phyloP scores from a whole-genome alignment of 306 rosid genomes.

The Sindora glabra region DNA sequence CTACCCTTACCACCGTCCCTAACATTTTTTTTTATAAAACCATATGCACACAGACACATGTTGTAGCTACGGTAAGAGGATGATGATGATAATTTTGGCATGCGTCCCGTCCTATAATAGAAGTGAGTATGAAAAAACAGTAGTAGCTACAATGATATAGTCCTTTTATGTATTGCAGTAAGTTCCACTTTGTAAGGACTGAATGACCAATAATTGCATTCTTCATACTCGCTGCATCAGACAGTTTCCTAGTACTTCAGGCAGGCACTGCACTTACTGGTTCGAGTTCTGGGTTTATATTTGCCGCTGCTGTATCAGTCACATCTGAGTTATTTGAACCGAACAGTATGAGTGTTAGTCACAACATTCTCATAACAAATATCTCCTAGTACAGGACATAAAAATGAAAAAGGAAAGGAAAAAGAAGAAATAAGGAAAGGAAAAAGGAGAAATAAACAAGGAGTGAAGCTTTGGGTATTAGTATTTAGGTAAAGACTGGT shows the following conservation, averaged over 20 bases:
- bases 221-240: constrained; percentile 57
- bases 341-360: constrained; percentile 68
- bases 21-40: no score
- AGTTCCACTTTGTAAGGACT: constrained; percentile 84
- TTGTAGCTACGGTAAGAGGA: no score
- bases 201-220: constrained; percentile 86
- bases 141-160: not conserved
- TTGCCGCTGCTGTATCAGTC: constrained; percentile 88
- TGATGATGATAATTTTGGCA: no score
- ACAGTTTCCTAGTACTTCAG: constrained; percentile 29
- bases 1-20: no score
- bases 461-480: no score
- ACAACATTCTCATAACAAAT: constrained; percentile 84
- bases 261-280: constrained; percentile 75
- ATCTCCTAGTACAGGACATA: no score
- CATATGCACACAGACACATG: no score
- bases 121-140: not conserved
- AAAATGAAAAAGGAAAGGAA: no score
- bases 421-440: no score
- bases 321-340: constrained; percentile 94
- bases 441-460: no score
- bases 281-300: constrained; percentile 87
- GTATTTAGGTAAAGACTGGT: no score
- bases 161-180: constrained; percentile 41
- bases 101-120: no score